Conservation (phyloP, 805 yeast genomes). For the Yamadazyma tumulicola region DNA sequence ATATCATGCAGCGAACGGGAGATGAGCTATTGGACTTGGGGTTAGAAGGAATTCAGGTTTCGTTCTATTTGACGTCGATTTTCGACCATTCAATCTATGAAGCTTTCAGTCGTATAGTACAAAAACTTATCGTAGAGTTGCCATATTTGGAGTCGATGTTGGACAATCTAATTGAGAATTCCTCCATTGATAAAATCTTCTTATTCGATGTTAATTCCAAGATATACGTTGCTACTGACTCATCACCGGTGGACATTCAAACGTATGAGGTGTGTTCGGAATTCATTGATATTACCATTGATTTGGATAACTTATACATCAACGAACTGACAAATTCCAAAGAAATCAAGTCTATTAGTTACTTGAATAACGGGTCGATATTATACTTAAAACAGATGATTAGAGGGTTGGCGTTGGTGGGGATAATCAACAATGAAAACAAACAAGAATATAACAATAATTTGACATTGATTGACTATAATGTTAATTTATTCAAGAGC, state of each 20-base stretch:
- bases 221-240: conserved; percentile 93
- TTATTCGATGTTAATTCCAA: conserved; percentile 89
- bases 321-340: conserved; percentile 21
- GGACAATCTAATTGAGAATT: conserved; percentile 83
- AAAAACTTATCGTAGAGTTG: conserved; percentile 82
- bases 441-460: conserved; percentile 39
- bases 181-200: conserved; percentile 89
- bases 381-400: conserved; percentile 88
- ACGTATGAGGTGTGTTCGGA: conserved; percentile 97
- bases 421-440: conserved; percentile 48
- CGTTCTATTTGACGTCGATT: conserved; percentile 88
- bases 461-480: conserved; percentile 77
- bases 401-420: conserved; percentile 87
- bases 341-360: conserved; percentile 65
- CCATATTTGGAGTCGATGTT: conserved; percentile 85
- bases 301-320: conserved; percentile 68
- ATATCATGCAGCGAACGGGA: conserved; percentile 92
- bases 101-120: conserved; percentile 90
- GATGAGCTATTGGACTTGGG: conserved; percentile 90
- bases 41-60: conserved; percentile 83
- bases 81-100: conserved; percentile 96
- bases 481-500: conserved; percentile 74
- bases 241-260: conserved; percentile 92
- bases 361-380: conserved; percentile 77
- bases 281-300: conserved; percentile 91